Base-by-base conservation (phyloP, 2,329 filamentous ascomycete species). In the Plenodomus tracheiphilus region DNA sequence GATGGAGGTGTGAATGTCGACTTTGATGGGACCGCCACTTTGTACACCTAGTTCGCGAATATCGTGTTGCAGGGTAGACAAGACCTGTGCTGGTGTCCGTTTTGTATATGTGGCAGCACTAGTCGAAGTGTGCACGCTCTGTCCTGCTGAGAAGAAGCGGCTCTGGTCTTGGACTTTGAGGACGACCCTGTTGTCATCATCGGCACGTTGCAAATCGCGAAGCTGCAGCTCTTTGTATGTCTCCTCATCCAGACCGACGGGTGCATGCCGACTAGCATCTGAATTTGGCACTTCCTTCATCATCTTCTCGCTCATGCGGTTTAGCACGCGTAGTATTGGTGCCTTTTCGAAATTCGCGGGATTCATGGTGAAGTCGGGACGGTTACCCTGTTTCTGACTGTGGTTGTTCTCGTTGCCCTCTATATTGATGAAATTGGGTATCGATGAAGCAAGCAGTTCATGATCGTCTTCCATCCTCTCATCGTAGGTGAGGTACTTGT, bases 331-430 rank as follows among this genome's bases (percentile, higher is more conserved):
- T 56, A 97, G 87, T 53, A 97, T 95, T 10, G 91, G 92, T 2
- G 94, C 86, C 66, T 94, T 93, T 39, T 87, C 84, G 39, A 83
- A 77, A 10, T 85, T 81, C 2, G 80, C 80, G 2, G 91, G 91
- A 28, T 90, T 83, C 91, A 97, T 97, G 57, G 95, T 94, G 30
- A 88, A 76, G 68, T 97, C 91, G 46, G 93, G 91, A 43, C 87
- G 81, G 70, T 99, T 97, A 41, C 94, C 94, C 62, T 82, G 86
- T 64, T 87, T 84, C 44, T 92, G 89, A 60, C 91, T 95, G 71
- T 96, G 86, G 64, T 99, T 93, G 70, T 94, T 89, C 74, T 97
- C 94, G 66, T 99, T 99, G 22, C 88, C 94, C 67, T 93, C 90
- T 20, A 99, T 74, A 69, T 99, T 89, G 60, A 99, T 92, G 56